Base-by-base conservation (phyloP, 2,329 filamentous ascomycete species). In the Fusarium pseudocircinatum region DNA sequence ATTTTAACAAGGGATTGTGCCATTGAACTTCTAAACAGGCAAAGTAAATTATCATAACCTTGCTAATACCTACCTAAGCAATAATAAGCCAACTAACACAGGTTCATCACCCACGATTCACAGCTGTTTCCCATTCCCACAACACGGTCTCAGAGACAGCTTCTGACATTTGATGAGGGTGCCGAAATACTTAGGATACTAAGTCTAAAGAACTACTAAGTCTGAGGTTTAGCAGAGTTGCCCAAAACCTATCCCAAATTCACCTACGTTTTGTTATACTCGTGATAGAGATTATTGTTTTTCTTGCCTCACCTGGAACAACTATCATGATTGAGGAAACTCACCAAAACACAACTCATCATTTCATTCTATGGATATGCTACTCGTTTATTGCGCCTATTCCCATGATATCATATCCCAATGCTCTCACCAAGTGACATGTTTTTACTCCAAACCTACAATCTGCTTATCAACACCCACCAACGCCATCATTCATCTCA, bases 301-400 rank as follows among this genome's bases (percentile, higher is more conserved):
- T 40, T 42, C 13, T 3, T 24, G 4, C 13, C 7, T 24, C 7
- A 22, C 15, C 11, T 18, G 10, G 28, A 24, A 50, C 15, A 37
- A 7, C 13, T 32, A 26, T 22, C 10, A 50, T 20, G 18, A 22
- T 7, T 53, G 20, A 37, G 30, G 14, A 64, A 42, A 16, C 22
- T 40, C 36, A 6, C 12, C 47, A 53, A 13, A 28, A 20, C 8
- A 34, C 34, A 52, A 44, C 32, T 24, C 28, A 60, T 60, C 42
- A 32, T 62, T 57, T 63, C 49, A 50, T 50, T 7, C 15, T 34
- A 24, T 37, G 39, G 15, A 54, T 46, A 64, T 47, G 47, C 54
- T 44, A 43, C 36, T 66, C 47, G 59, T 73, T 58, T 63, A 57
- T 60, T 73, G 53, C 57, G 61, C 66, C 66, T 70, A 53, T 57